These are phyloP conservation scores for Funneliformis caledonium DNA, from an alignment of 371 early-diverging fungal genomes.

Conservation along the genomic window DNA sequence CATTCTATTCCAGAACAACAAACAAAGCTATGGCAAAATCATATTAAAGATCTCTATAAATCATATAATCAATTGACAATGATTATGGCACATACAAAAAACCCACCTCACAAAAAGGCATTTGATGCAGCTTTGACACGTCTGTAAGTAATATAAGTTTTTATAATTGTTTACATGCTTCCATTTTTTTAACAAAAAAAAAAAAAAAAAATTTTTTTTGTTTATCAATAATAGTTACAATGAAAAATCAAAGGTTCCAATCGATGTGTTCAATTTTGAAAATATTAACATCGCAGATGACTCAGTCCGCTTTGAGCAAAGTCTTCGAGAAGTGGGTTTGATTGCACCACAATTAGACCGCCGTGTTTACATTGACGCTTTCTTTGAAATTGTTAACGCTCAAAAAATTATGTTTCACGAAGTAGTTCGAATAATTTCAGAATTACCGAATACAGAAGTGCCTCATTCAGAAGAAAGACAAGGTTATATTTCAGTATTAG, in stretches of 20 bases:
- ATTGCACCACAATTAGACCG: constrained; percentile 16
- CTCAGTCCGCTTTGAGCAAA: constrained; percentile 30
- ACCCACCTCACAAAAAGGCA: constrained; percentile 44
- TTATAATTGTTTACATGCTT: too few relatives aligned
- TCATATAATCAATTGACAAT: not conserved
- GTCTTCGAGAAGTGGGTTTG: constrained; percentile 28
- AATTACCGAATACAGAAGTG: not conserved
- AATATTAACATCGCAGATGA: too few relatives aligned
- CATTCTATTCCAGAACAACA: constrained; percentile 40
- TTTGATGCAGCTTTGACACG: constrained; percentile 49
- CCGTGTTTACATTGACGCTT: constrained; percentile 21
- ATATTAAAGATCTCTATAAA: not conserved
- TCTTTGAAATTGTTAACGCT: constrained; percentile 27
- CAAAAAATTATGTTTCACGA: constrained; percentile 32
- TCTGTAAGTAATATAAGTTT: constrained; percentile 34
- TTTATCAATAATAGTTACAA: not conserved
- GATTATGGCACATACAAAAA: constrained; percentile 28
- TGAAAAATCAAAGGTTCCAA: not conserved
- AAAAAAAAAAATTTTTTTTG: not conserved
- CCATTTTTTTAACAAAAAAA: not conserved
- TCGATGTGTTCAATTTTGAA: not conserved
- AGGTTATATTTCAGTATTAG: not conserved
- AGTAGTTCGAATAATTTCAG: constrained; percentile 7
- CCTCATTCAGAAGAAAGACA: not conserved
- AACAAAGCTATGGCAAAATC: constrained; percentile 41